Evolutionary conservation across 2,329 filamentous ascomycete genomes (phyloP), one percentile per base, ranked within the genome.

Genomic region (Dothideomycetes sp.): DNA sequence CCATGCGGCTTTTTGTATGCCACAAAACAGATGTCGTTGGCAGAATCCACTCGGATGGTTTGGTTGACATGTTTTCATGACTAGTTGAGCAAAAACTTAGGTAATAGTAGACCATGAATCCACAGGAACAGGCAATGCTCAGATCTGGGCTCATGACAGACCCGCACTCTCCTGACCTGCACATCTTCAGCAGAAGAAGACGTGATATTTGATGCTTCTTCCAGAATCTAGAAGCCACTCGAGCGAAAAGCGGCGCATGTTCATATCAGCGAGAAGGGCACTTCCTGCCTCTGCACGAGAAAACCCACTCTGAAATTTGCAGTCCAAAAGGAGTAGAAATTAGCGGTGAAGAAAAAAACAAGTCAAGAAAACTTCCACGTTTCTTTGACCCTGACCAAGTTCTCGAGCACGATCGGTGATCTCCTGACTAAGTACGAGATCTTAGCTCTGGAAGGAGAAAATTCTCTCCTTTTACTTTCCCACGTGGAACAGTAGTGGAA

Each of bases 391-490:
- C 29, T 40, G 28, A 40, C 32, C 13, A 40, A 33, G 37, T 40
- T 40, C 37, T 30, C 22, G 13, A 20, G 19, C n/a, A n/a, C 17
- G 27, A 38, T 38, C 35, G 35, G 19, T 38, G 35, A 38, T 38
- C 35, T 24, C 9, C 16, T 15, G 19, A 24, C 27, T 25, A 30
- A 41, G n/a, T 18, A 22, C 10, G 23, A 24, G 18, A 36, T 42
- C 40, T 35, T 34, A 23, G 24, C 19, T 18, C 15, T 12, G 20
- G 6, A 6, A n/a, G 27, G 10, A 30, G 24, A 42, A 42, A 35
- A 29, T 31, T 42, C 33, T 42, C 20, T 40, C n/a, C n/a, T n/a
- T n/a, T n/a, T n/a, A n/a, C n/a, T 41, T 35, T 16, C 36, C 40
- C 32, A 42, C 40, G 27, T 36, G 32, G 25, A n/a, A 28, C n/a